phyloP scores from a whole-genome alignment of 2,329 filamentous ascomycete genomes.

The Aspergillus luchuensis region DNA sequence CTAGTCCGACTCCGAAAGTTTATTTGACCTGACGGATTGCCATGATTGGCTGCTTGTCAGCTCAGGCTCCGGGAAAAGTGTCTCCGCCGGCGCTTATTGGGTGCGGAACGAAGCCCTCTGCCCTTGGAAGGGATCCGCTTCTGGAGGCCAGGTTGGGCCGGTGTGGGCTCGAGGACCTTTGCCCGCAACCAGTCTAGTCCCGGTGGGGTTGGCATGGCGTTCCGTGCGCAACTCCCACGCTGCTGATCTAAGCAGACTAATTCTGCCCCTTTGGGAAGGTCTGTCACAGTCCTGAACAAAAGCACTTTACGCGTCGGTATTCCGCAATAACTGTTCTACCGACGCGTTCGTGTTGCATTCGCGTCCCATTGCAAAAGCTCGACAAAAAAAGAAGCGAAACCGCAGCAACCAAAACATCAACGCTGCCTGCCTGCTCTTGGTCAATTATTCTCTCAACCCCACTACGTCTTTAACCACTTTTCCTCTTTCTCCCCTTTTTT shows the following conservation, averaged over 20 bases:
- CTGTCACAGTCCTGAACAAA: slow-evolving; percentile 13
- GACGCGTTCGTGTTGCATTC: slow-evolving; percentile 33
- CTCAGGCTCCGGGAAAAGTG: slow-evolving; percentile 10
- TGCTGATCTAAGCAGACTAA: neutral
- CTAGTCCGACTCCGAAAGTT: slow-evolving; percentile 19
- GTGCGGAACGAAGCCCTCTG: neutral
- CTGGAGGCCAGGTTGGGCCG: slow-evolving; percentile 10
- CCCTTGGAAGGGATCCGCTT: slow-evolving; percentile 21
- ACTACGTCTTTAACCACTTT: too few relatives aligned
- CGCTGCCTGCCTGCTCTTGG: neutral
- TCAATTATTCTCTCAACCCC: neutral
- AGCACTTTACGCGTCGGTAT: slow-evolving; percentile 40
- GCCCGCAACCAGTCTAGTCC: slow-evolving; percentile 9
- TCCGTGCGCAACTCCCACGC: neutral
- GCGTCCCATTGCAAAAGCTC: slow-evolving; percentile 25
- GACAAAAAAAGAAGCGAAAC: slow-evolving; percentile 7
- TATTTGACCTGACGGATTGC: neutral
- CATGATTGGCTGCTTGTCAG: slow-evolving; percentile 10
- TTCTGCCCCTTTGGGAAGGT: too few relatives aligned
- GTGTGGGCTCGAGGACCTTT: slow-evolving; percentile 17
- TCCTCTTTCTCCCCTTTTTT: too few relatives aligned
- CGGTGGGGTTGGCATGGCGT: neutral
- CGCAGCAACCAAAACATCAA: slow-evolving; percentile 14
- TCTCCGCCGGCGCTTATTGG: slow-evolving; percentile 12
- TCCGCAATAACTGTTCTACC: slow-evolving; percentile 21